Evolutionary conservation across 208 protist species (phyloP).

Genomic region (Leishmania tarentolae): DNA sequence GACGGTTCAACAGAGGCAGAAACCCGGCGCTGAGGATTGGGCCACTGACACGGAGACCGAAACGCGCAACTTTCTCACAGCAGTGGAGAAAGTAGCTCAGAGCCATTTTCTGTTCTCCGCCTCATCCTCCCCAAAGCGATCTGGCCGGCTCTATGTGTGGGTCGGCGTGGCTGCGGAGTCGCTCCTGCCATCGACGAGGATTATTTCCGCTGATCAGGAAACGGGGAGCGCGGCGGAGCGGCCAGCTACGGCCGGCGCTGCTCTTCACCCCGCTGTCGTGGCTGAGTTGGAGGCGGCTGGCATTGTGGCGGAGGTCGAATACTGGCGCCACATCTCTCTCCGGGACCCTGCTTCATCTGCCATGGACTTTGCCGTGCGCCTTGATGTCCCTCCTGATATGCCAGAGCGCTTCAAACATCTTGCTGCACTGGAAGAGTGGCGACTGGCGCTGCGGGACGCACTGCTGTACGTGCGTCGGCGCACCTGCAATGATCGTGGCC

Average conservation of each 20-base stretch:
- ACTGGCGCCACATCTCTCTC: neutral
- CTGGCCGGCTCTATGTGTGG: neutral
- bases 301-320: conserved; percentile 37
- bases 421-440: conserved; percentile 37
- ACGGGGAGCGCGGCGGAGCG: neutral
- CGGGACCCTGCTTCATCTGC: neutral
- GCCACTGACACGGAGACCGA: neutral
- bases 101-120: neutral
- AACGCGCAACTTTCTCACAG: conserved; percentile 1
- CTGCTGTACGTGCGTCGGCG: conserved; percentile 56
- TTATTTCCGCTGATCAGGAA: neutral
- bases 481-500: conserved; percentile 1
- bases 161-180: conserved; percentile 2
- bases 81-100: conserved; percentile 1
- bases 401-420: conserved; percentile 31
- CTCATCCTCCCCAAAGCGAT: neutral
- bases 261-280: conserved; percentile 45
- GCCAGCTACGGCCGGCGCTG: neutral
- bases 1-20: neutral
- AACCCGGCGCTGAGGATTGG: neutral
- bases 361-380: conserved; percentile 28
- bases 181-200: neutral
- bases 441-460: conserved; percentile 60
- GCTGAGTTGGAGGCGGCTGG: conserved; percentile 45
- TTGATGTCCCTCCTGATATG: conserved; percentile 29